phyloP scores from a whole-genome alignment of 2,329 filamentous ascomycete species.

The Alternaria triticina region DNA sequence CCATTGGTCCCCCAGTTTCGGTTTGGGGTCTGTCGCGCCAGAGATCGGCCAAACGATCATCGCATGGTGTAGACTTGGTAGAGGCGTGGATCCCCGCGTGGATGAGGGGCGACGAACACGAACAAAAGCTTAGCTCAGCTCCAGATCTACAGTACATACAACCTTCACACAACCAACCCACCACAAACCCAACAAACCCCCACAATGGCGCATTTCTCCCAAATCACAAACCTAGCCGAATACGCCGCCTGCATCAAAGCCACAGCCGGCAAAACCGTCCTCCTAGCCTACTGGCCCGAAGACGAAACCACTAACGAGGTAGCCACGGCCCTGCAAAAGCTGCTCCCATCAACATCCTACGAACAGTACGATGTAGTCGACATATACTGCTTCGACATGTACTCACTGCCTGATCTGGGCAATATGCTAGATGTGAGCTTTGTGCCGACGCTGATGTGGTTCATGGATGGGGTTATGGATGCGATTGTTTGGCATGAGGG shows the following conservation, averaged over 20 bases:
- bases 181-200: background rate
- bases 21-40: background rate
- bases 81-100: background rate
- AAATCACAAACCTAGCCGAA: constrained; percentile 22
- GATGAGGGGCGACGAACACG: background rate
- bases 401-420: constrained; percentile 27
- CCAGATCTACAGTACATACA: background rate
- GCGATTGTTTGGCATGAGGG: constrained; percentile 34
- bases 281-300: constrained; percentile 31
- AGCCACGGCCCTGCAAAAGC: constrained; percentile 17
- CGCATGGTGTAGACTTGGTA: background rate
- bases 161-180: background rate
- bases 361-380: constrained; percentile 19
- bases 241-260: constrained; percentile 22
- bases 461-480: constrained; percentile 27
- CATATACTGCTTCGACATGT: constrained; percentile 33
- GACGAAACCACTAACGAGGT: constrained; percentile 25
- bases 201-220: constrained; percentile 18
- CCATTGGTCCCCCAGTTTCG: background rate
- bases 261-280: constrained; percentile 25
- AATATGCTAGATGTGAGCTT: constrained; percentile 28
- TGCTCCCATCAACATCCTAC: constrained; percentile 19
- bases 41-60: background rate
- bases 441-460: constrained; percentile 36
- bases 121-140: background rate